phyloP scores from a whole-genome alignment of 2,329 filamentous ascomycete genomes.

The Amylocarpus encephaloides region DNA sequence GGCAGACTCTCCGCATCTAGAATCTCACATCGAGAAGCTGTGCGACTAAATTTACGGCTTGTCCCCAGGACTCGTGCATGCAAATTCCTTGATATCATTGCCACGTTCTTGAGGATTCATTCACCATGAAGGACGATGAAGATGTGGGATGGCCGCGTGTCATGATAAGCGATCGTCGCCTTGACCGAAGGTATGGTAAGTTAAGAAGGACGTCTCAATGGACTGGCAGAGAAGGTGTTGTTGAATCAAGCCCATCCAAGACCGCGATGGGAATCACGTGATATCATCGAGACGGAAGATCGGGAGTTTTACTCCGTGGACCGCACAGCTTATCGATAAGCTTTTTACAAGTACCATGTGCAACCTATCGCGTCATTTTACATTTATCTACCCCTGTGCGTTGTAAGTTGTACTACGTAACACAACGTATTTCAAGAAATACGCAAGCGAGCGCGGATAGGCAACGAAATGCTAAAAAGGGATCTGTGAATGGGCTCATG shows the following conservation, averaged over 20 bases:
- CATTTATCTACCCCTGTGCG: no score
- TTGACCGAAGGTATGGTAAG: slow-evolving; percentile 1
- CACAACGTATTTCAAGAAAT: no score
- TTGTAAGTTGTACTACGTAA: no score
- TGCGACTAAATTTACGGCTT: slow-evolving; percentile 42
- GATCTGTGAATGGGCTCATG: no score
- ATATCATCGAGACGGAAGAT: neutral
- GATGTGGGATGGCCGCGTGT: neutral
- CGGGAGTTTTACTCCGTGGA: no score
- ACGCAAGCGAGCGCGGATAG: no score
- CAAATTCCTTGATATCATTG: slow-evolving; percentile 18
- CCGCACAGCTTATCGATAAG: neutral
- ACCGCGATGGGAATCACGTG: neutral
- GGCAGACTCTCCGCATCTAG: slow-evolving; percentile 45
- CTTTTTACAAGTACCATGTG: no score
- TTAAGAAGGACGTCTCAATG: slow-evolving; percentile 2
- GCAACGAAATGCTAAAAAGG: no score
- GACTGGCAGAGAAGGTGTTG: slow-evolving; percentile 5
- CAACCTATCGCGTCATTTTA: no score
- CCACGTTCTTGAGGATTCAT: slow-evolving; percentile 4
- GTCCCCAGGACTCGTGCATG: slow-evolving; percentile 6
- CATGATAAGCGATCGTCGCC: slow-evolving; percentile 8
- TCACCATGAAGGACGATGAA: no score
- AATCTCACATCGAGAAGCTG: slow-evolving; percentile 40
- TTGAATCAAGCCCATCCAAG: slow-evolving; percentile 12